Evolutionary conservation across 139 green algal genomes (phyloP).

Genomic region (Tetraselmis chui): DNA sequence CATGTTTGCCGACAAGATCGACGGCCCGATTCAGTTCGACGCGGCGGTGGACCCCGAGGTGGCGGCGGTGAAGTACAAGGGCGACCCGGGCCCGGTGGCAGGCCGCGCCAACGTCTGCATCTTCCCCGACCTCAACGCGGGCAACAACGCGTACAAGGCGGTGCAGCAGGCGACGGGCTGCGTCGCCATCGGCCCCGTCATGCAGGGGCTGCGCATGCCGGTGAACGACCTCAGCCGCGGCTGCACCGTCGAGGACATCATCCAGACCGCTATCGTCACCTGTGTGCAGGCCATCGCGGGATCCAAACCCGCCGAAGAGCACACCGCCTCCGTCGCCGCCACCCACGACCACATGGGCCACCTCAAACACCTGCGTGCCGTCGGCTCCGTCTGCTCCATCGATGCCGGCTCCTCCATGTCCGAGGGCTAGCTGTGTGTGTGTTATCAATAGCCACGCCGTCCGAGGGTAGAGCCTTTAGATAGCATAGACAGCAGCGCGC

Average conservation of each 20-base stretch:
- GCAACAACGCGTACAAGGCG: conserved; percentile 86
- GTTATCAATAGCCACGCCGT: too few species aligned
- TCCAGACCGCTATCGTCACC: conserved; percentile 83
- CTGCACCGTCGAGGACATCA: conserved; percentile 84
- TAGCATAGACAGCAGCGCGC: too few species aligned
- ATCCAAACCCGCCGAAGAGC: not conserved
- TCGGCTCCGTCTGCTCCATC: not conserved
- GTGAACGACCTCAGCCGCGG: conserved; percentile 87
- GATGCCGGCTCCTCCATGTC: too few species aligned
- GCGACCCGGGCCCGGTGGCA: conserved; percentile 52
- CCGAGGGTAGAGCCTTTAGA: too few species aligned
- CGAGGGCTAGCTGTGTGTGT: too few species aligned
- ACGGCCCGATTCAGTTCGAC: conserved; percentile 74
- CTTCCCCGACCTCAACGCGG: conserved; percentile 90
- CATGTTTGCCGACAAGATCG: not conserved
- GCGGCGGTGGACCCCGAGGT: conserved; percentile 73
- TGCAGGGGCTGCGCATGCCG: conserved; percentile 79
- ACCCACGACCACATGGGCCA: not conserved
- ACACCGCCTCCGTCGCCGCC: not conserved
- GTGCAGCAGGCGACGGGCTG: conserved; percentile 63
- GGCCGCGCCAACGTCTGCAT: conserved; percentile 76
- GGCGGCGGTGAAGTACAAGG: conserved; percentile 69
- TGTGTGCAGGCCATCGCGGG: conserved; percentile 53
- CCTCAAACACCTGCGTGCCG: not conserved
- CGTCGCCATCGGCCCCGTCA: conserved; percentile 80